phyloP scores from a whole-genome alignment of 352 stramenopile genomes.

The Globisporangium lucens region DNA sequence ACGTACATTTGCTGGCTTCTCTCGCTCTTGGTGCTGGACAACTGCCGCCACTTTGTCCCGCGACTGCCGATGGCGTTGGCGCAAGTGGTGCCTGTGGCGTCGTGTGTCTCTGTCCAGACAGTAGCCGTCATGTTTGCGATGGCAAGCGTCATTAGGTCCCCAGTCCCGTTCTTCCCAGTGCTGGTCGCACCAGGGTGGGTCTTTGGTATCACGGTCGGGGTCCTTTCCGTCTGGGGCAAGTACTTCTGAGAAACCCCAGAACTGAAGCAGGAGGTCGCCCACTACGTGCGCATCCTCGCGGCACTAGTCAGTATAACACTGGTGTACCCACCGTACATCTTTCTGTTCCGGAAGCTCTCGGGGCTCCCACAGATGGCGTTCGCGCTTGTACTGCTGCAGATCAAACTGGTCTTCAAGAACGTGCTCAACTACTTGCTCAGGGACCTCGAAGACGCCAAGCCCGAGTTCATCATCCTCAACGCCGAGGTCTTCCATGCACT shows the following conservation, averaged over 20 bases:
- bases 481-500: constrained; percentile 48
- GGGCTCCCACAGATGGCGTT: constrained; percentile 16
- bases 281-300: constrained; percentile 5
- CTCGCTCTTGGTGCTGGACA: constrained; percentile 7
- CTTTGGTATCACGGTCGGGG: no score
- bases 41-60: constrained; percentile 12
- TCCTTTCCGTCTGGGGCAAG: neutral
- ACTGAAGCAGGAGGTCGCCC: neutral
- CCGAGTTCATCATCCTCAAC: constrained; percentile 52
- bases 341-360: constrained; percentile 22
- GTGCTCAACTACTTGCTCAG: neutral
- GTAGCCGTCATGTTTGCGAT: neutral
- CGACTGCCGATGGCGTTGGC: neutral
- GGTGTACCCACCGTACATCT: constrained; percentile 32
- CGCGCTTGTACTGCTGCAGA: constrained; percentile 24
- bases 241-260: neutral
- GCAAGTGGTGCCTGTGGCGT: constrained; percentile 1
- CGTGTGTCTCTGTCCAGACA: no score
- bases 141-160: neutral
- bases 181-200: neutral
- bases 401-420: constrained; percentile 24
- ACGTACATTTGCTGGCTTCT: constrained; percentile 11
- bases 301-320: constrained; percentile 9
- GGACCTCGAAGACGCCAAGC: constrained; percentile 26
- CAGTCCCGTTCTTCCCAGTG: neutral